Percentiles rank a stretch among this genome's conserved stretches.
Evolutionary conservation across 331 rosid genomes (phyloP).

Genomic region (Saraca asoca): DNA sequence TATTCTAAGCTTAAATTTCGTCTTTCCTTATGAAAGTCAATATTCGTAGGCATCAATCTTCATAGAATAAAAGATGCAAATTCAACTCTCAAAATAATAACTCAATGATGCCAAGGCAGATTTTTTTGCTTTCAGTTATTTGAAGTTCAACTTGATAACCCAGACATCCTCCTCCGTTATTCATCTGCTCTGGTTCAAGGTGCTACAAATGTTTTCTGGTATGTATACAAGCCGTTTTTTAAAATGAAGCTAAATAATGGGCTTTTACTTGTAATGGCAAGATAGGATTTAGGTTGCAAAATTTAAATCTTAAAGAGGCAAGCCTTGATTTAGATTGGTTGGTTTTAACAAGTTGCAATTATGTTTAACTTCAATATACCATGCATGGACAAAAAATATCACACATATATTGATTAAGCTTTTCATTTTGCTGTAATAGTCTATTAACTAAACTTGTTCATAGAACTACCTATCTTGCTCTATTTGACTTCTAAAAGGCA

Average conservation of each 20-base stretch:
- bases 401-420: too few species aligned
- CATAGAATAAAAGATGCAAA: background rate
- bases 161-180: constrained; percentile 92
- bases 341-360: too few species aligned
- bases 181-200: constrained; percentile 99
- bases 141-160: constrained; percentile 77
- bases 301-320: background rate
- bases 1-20: background rate
- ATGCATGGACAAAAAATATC: too few species aligned
- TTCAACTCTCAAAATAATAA: background rate
- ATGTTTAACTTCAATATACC: too few species aligned
- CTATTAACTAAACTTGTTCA: too few species aligned
- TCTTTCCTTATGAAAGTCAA: background rate
- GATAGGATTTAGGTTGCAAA: background rate
- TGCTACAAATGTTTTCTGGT: constrained; percentile 95
- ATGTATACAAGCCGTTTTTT: constrained; percentile 38
- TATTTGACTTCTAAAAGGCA: too few species aligned
- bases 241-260: constrained; percentile 9
- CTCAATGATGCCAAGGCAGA: too few species aligned
- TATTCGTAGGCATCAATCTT: background rate
- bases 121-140: constrained; percentile 56
- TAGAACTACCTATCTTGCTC: too few species aligned
- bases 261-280: constrained; percentile 1
- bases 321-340: too few species aligned
- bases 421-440: too few species aligned